Evolutionary conservation across 495 filamentous ascomycete species (phyloP), one percentile per base, ranked within the genome.

Genomic region (Daldinia concentrica): DNA sequence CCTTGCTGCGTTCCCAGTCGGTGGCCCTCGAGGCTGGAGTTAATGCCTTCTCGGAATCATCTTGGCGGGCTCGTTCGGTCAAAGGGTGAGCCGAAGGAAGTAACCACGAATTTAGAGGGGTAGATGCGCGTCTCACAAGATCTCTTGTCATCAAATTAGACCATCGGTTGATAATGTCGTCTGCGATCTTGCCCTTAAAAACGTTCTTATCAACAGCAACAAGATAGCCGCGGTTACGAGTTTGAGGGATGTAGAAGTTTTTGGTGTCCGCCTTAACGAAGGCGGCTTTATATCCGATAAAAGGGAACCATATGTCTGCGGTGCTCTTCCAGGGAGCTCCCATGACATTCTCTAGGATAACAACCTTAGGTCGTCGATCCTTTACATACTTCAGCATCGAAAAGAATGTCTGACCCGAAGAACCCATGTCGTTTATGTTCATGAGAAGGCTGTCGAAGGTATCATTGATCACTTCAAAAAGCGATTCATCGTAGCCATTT

Each of bases 241-340:
- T 97, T 39, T 97, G 93, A 0, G 93, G 93, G 2, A 96, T 80
- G 54, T 93, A 94, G 74, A 86, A 95, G 0, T 91, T 73, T 74
- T 95, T 95, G 1, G 89, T 90, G 71, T 97, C 92, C 0, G 92
- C 72, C 2, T 48, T 69, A 5, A 76, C 65, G 14, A 78, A 80
- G 5, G 68, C 66, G 1, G 84, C 82, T 1, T 81, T 71, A 74
- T 95, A 97, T 14, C 83, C 86, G 22, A 88, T 78, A 4, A 79
- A 76, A 0, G 79, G 69, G 77, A 89, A 89, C 26, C 84, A 76
- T 0, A 71, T 37, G 0, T 78, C 48, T 12, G 75, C 75, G 62
- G 92, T 88, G 4, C 82, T 69, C 0, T 71, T 57, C 92, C 92
- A 95, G 3, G 89, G 89, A 0, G 89, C 90, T 37, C 60, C 74